phyloP scores from a whole-genome alignment of 495 filamentous ascomycete genomes.

The Talaromyces wortmannii region DNA sequence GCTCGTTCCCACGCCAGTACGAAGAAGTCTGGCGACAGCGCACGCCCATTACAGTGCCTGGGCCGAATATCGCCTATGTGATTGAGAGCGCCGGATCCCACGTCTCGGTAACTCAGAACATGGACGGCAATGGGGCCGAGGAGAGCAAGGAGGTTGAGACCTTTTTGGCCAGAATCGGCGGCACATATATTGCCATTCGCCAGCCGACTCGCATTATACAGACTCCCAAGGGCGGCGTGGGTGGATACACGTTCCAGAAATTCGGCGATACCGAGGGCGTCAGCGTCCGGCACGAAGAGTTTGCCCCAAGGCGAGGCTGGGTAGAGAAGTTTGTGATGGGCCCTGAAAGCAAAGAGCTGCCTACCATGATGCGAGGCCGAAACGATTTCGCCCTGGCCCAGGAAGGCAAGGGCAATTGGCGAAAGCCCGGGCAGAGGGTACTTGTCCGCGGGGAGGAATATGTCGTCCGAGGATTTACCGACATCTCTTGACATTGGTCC shows the following conservation, averaged over 20 bases:
- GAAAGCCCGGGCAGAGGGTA: conserved; percentile 16
- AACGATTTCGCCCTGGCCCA: conserved; percentile 8
- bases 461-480: conserved; percentile 27
- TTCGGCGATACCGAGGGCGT: conserved; percentile 18
- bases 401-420: conserved; percentile 8
- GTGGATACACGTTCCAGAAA: conserved; percentile 1
- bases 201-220: conserved; percentile 19
- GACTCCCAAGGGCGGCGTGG: conserved; percentile 5
- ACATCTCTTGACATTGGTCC: neutral
- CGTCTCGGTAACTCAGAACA: conserved; percentile 1
- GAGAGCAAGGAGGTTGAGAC: conserved; percentile 19
- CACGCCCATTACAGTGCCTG: neutral
- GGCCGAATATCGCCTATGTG: conserved; percentile 2
- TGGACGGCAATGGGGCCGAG: conserved; percentile 6
- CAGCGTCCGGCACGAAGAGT: conserved; percentile 32
- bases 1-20: conserved; percentile 1
- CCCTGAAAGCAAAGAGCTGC: conserved; percentile 10
- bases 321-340: conserved; percentile 21
- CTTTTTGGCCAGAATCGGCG: conserved; percentile 30
- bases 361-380: conserved; percentile 16
- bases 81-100: conserved; percentile 3
- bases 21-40: conserved; percentile 5
- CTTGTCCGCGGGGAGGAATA: conserved; percentile 18
- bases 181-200: conserved; percentile 27
- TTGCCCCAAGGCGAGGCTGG: conserved; percentile 15